Percentiles rank a stretch among this genome's conserved stretches.
These are phyloP conservation scores for Alternaria sp. DNA, from an alignment of 2,329 filamentous ascomycete genomes.

Conservation along the genomic window DNA sequence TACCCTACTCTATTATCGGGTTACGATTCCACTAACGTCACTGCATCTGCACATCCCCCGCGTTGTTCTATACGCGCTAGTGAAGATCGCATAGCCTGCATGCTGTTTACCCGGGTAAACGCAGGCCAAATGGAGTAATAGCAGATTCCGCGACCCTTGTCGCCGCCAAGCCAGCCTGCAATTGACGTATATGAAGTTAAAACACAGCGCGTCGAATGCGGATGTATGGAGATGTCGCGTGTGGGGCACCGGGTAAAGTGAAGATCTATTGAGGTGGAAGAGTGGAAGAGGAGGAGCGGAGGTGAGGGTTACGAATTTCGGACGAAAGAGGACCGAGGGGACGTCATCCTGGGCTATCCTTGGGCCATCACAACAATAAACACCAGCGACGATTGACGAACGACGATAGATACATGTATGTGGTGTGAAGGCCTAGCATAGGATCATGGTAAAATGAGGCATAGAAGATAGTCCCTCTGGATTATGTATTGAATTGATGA, in stretches of 20 bases:
- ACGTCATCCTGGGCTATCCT: background rate
- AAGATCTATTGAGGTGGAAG: background rate
- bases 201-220: background rate
- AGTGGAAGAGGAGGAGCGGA: background rate
- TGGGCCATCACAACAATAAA: background rate
- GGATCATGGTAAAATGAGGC: background rate
- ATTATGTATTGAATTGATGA: background rate
- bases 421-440: no score
- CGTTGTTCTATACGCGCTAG: background rate
- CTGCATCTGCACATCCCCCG: background rate
- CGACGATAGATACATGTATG: no score
- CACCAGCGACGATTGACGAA: no score
- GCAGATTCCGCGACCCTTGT: conserved; percentile 3
- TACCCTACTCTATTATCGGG: background rate
- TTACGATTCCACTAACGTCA: background rate
- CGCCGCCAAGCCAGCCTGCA: conserved; percentile 21
- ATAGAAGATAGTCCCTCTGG: background rate
- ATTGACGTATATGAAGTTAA: conserved; percentile 24
- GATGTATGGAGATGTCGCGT: background rate
- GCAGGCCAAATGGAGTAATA: background rate
- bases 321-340: background rate
- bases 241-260: background rate
- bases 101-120: background rate
- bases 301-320: background rate
- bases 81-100: background rate